Evolutionary conservation across 2,329 filamentous ascomycete genomes (phyloP), one percentile per base, ranked within the genome.

Genomic region (Paraconiothyrium sp.): DNA sequence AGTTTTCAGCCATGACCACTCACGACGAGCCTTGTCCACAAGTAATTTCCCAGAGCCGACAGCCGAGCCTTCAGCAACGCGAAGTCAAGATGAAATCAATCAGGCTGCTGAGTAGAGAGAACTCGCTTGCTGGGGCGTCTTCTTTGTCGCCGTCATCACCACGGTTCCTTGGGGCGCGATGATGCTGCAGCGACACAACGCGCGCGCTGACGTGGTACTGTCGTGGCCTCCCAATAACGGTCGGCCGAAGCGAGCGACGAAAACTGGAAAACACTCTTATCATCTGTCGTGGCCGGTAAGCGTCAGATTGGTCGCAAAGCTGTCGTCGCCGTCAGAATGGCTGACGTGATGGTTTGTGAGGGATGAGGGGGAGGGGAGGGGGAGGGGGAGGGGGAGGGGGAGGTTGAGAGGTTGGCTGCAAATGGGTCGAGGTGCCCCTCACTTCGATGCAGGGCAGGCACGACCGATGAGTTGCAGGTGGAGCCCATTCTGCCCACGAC

Each of bases 21-120:
- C 52, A 66, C 50, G 54, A 58, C 35, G 49, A 60, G 54, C 59
- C 59, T 57, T 62, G 60, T 61, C 72, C 72, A 73, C 69, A 68
- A 64, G 62, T 70, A 71, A 75, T 75, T 69, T 75, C 71, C 69
- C 61, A 11, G 7, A 20, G 43, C 20, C 72, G 72, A 71, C 67
- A 61, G 58, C 68, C 61, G 54, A 54, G 61, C 57, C 56, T 54
- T 60, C 63, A 46, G 46, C 59, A 58, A 59, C 54, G 59, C 60
- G 57, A 56, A 54, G 55, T 61, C 64, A 66, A 67, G 56, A 70
- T 71, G 69, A 71, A 55, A 62, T 68, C 68, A 69, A 72, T 64
- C 66, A 55, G 63, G 54, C 59, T 66, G 63, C n/a, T 68, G 64
- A 60, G 65, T 68, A 63, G 65, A 11, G 2, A 8, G 14, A 58